These are phyloP conservation scores for Sclerotiophoma versabilis DNA, from an alignment of 2,329 filamentous ascomycete species.

Conservation along the genomic window DNA sequence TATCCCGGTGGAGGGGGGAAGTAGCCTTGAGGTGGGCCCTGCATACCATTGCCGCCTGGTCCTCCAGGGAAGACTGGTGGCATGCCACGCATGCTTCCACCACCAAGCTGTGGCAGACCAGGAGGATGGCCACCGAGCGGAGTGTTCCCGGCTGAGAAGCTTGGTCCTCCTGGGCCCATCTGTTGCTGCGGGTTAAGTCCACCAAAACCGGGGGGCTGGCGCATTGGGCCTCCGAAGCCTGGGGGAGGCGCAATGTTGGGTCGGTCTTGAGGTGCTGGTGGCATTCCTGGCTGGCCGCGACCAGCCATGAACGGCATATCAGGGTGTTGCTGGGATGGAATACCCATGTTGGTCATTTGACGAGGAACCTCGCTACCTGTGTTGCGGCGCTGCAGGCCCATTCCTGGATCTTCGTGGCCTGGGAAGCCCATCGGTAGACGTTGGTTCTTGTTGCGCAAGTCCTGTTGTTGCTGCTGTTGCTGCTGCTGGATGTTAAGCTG, in stretches of 20 bases:
- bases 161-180: constrained; percentile 43
- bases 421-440: constrained; percentile 44
- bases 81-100: constrained; percentile 36
- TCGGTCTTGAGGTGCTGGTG: constrained; percentile 46
- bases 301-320: constrained; percentile 46
- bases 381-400: constrained; percentile 47
- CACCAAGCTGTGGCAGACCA: constrained; percentile 41
- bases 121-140: constrained; percentile 48
- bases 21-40: constrained; percentile 46
- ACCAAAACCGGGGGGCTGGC: constrained; percentile 46
- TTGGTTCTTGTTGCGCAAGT: constrained; percentile 42
- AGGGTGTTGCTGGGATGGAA: constrained; percentile 48
- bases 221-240: constrained; percentile 46
- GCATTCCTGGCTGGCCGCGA: constrained; percentile 46
- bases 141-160: constrained; percentile 48
- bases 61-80: constrained; percentile 27
- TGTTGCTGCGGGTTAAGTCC: constrained; percentile 39
- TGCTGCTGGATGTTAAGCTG: constrained; percentile 25
- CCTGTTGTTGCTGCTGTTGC: constrained; percentile 44
- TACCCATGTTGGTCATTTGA: constrained; percentile 51
- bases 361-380: constrained; percentile 45
- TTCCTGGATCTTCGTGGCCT: constrained; percentile 42
- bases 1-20: constrained; percentile 46
- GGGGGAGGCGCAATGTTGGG: constrained; percentile 47
- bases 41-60: constrained; percentile 42